These are phyloP conservation scores for Hamigera avellanea DNA, from an alignment of 495 filamentous ascomycete genomes.

Conservation along the genomic window DNA sequence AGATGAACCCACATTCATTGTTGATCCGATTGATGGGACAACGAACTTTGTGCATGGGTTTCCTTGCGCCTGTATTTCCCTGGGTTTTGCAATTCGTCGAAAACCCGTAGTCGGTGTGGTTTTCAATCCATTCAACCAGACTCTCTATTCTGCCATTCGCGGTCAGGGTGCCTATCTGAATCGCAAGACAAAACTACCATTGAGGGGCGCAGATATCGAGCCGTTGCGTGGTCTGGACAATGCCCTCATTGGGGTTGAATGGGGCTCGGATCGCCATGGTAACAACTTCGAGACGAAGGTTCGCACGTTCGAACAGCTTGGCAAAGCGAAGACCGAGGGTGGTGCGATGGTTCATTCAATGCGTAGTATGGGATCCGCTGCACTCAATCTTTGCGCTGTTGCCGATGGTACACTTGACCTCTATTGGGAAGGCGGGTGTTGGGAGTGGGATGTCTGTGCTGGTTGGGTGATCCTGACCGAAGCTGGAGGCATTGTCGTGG, in stretches of 20 bases:
- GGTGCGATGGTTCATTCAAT: conserved; percentile 80
- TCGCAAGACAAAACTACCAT: conserved; percentile 38
- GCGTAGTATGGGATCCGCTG: conserved; percentile 65
- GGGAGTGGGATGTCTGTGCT: conserved; percentile 91
- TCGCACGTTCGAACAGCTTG: conserved; percentile 56
- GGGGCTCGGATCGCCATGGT: conserved; percentile 64
- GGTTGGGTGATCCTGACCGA: conserved; percentile 83
- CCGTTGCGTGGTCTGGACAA: conserved; percentile 47
- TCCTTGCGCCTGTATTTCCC: conserved; percentile 70
- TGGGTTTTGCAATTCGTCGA: conserved; percentile 57
- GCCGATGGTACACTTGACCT: conserved; percentile 68
- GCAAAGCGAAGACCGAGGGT: conserved; percentile 47
- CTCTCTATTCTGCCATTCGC: conserved; percentile 58
- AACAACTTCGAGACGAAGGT: conserved; percentile 66
- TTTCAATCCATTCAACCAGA: conserved; percentile 66
- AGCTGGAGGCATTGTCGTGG: conserved; percentile 70
- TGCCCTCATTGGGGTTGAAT: conserved; percentile 63
- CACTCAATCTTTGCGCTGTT: conserved; percentile 73
- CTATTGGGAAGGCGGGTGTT: conserved; percentile 93
- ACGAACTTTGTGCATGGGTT: conserved; percentile 80
- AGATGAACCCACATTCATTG: conserved; percentile 66
- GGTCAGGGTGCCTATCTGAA: conserved; percentile 59
- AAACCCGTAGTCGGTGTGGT: conserved; percentile 65
- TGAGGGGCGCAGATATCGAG: conserved; percentile 32
- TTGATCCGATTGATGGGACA: conserved; percentile 86